These are phyloP conservation scores for Naganishia albida DNA, from an alignment of 1,284 basidiomycete species.

Conservation along the genomic window DNA sequence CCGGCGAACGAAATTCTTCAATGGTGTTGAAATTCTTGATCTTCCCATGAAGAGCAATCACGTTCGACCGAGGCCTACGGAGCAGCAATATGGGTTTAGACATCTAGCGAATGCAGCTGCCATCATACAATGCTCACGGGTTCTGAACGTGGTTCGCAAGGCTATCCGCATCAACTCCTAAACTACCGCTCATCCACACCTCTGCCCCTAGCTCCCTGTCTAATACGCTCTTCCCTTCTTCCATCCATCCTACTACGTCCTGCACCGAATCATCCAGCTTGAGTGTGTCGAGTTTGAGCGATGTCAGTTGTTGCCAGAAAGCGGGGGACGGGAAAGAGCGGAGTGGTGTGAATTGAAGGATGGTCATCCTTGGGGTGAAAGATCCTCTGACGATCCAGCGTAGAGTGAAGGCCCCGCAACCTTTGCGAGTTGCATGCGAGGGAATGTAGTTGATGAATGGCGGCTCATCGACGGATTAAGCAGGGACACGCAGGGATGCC, in stretches of 20 bases:
- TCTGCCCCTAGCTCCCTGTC: slow-evolving; percentile 60
- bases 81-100: neutral
- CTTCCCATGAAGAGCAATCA: slow-evolving; percentile 61
- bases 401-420: no score
- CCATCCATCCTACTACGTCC: slow-evolving; percentile 68
- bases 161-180: slow-evolving; percentile 42
- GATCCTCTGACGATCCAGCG: no score
- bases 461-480: no score
- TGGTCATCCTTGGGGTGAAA: slow-evolving; percentile 40
- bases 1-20: slow-evolving; percentile 87
- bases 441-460: neutral
- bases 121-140: neutral
- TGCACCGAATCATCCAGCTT: slow-evolving; percentile 75
- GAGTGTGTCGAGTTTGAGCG: slow-evolving; percentile 87
- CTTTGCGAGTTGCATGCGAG: no score
- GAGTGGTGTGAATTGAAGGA: slow-evolving; percentile 82
- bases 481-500: no score
- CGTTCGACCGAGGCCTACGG: slow-evolving; percentile 52
- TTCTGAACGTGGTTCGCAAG: slow-evolving; percentile 36
- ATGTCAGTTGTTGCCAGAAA: slow-evolving; percentile 90
- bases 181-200: slow-evolving; percentile 51
- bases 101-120: slow-evolving; percentile 49
- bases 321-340: slow-evolving; percentile 81
- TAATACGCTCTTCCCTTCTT: slow-evolving; percentile 66
- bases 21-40: slow-evolving; percentile 96